These are phyloP conservation scores for Xylariales sp. DNA, from an alignment of 2,329 filamentous ascomycete species.

Conservation along the genomic window DNA sequence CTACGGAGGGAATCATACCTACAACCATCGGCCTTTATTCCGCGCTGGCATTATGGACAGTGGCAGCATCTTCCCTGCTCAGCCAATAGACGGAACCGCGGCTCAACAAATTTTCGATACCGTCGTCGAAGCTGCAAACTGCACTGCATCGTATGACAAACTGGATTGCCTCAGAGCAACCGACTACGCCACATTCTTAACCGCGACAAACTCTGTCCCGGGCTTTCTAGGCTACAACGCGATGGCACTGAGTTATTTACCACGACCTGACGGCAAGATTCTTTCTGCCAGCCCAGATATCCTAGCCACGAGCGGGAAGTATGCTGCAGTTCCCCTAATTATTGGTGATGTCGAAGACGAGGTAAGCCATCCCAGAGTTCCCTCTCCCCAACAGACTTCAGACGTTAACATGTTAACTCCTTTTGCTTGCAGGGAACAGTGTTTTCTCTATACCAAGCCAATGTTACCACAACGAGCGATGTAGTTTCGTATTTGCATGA, in stretches of 20 bases:
- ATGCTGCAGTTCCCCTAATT: slow-evolving; percentile 57
- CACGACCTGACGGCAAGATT: slow-evolving; percentile 23
- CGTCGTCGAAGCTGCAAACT: slow-evolving; percentile 48
- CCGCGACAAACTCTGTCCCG: slow-evolving; percentile 55
- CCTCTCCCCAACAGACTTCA: slow-evolving; percentile 57
- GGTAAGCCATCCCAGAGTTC: slow-evolving; percentile 57
- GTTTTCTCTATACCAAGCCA: too few species aligned
- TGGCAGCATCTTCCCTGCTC: slow-evolving; percentile 44
- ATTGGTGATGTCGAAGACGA: slow-evolving; percentile 63
- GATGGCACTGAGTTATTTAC: slow-evolving; percentile 57
- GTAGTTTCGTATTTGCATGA: slow-evolving; percentile 47
- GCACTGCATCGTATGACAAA: slow-evolving; percentile 41
- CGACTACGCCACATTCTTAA: slow-evolving; percentile 43
- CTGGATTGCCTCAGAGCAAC: slow-evolving; percentile 51
- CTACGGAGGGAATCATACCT: slow-evolving; percentile 57
- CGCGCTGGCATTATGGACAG: slow-evolving; percentile 62
- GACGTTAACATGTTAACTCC: too few species aligned
- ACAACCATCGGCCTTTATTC: slow-evolving; percentile 61
- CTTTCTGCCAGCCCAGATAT: slow-evolving; percentile 34
- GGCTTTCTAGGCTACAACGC: slow-evolving; percentile 51
- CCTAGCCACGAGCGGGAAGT: slow-evolving; percentile 35
- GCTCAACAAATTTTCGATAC: slow-evolving; percentile 49
- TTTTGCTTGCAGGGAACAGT: too few species aligned
- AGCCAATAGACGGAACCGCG: slow-evolving; percentile 43
- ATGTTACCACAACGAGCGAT: slow-evolving; percentile 52